A percentile compares a stretch with the other conserved stretches of the same genome.
phyloP scores from a whole-genome alignment of 768 basidiomycete species.

The Boletus coccyginus region DNA sequence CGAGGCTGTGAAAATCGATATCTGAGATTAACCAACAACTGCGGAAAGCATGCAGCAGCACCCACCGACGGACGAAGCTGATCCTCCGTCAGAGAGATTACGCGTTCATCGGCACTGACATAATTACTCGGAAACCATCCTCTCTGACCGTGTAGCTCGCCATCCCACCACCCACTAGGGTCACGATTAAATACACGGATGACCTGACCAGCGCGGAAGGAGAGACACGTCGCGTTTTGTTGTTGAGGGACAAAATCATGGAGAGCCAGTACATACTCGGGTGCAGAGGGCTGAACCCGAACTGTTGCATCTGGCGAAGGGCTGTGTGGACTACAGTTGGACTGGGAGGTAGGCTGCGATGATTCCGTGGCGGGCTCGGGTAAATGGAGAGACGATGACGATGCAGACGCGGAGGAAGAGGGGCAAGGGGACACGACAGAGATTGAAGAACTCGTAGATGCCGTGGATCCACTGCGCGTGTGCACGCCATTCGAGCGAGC shows the following conservation, averaged over 20 bases:
- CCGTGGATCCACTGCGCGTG: slow-evolving; percentile 50
- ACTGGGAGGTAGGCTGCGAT: slow-evolving; percentile 7
- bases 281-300: slow-evolving; percentile 34
- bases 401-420: slow-evolving; percentile 48
- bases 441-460: slow-evolving; percentile 55
- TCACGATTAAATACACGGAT: slow-evolving; percentile 90
- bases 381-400: slow-evolving; percentile 47
- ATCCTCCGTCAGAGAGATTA: slow-evolving; percentile 53
- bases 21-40: background rate
- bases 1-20: slow-evolving; percentile 23
- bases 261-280: slow-evolving; percentile 86
- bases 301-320: slow-evolving; percentile 49
- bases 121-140: slow-evolving; percentile 99
- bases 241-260: slow-evolving; percentile 83
- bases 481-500: slow-evolving; percentile 25
- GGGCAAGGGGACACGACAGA: slow-evolving; percentile 55
- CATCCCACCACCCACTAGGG: slow-evolving; percentile 97
- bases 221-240: slow-evolving; percentile 74
- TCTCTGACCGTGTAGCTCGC: slow-evolving; percentile 81
- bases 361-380: slow-evolving; percentile 36
- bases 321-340: slow-evolving; percentile 38
- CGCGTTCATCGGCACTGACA: slow-evolving; percentile 62
- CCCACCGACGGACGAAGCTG: slow-evolving; percentile 48
- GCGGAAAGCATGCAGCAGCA: background rate
- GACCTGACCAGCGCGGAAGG: slow-evolving; percentile 87